These are phyloP conservation scores for Colletotrichum caudatum DNA, from an alignment of 2,329 filamentous ascomycete genomes.

Conservation along the genomic window DNA sequence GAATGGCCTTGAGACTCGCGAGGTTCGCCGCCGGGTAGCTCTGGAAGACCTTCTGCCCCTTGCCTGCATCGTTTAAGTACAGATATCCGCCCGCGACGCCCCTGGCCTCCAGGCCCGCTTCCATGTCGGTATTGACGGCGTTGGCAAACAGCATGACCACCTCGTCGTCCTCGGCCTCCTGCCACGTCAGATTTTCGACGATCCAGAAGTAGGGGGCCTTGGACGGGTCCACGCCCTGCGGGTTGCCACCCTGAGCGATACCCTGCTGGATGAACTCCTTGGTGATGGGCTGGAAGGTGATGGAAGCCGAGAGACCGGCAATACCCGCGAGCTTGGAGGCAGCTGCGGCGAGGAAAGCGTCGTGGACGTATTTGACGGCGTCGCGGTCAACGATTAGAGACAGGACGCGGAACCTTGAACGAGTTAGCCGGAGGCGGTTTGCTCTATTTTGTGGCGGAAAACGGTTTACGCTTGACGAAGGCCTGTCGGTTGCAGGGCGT, in stretches of 20 bases:
- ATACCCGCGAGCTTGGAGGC: constrained; percentile 23
- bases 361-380: constrained; percentile 36
- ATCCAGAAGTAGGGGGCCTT: constrained; percentile 42
- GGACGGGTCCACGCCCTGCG: constrained; percentile 40
- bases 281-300: constrained; percentile 43
- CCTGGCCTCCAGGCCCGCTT: constrained; percentile 26
- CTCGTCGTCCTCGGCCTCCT: constrained; percentile 30
- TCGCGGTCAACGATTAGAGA: constrained; percentile 40
- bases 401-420: constrained; percentile 38
- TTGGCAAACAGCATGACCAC: constrained; percentile 19
- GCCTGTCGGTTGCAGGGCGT: constrained; percentile 40
- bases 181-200: constrained; percentile 41
- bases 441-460: background rate
- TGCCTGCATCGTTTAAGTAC: constrained; percentile 59
- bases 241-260: constrained; percentile 34
- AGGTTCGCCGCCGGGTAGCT: constrained; percentile 39
- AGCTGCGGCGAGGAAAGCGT: constrained; percentile 32
- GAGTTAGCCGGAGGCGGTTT: background rate
- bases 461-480: constrained; percentile 38
- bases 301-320: constrained; percentile 33
- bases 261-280: constrained; percentile 37
- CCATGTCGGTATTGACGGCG: constrained; percentile 18
- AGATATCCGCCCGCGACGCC: constrained; percentile 45
- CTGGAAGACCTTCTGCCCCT: constrained; percentile 49
- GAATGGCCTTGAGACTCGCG: constrained; percentile 29